Conservation (phyloP, 2,329 filamentous ascomycete genomes). For the Herpotrichia juniperi region DNA sequence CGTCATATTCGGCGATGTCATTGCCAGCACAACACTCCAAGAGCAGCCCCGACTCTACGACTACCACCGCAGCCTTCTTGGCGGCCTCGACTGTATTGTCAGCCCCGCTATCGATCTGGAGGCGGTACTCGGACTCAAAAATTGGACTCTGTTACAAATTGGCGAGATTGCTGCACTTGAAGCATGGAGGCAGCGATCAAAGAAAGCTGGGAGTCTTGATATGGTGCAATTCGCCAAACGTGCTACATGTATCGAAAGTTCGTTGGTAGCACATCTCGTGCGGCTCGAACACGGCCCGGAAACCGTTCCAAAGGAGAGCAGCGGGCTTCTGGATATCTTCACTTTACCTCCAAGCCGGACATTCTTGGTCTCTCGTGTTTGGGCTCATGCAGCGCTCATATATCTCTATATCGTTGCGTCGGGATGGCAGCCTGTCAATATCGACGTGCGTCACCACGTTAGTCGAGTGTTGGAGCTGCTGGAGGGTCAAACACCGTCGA, state of each 20-base stretch:
- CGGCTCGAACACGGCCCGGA: background rate
- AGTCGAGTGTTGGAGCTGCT: conserved; percentile 17
- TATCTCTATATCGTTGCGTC: conserved; percentile 27
- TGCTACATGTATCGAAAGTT: conserved; percentile 47
- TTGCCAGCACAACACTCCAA: conserved; percentile 41
- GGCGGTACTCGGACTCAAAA: conserved; percentile 61
- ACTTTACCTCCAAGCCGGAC: background rate
- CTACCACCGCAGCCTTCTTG: conserved; percentile 30
- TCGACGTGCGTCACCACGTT: conserved; percentile 19
- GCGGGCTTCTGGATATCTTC: conserved; percentile 10
- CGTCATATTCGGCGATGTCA: conserved; percentile 44
- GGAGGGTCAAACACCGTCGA: conserved; percentile 14
- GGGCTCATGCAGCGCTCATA: conserved; percentile 26
- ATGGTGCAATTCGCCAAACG: conserved; percentile 53
- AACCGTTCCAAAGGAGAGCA: background rate
- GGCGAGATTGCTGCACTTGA: conserved; percentile 61
- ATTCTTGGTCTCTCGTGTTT: conserved; percentile 18
- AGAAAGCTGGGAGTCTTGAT: conserved; percentile 52
- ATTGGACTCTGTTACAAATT: conserved; percentile 63
- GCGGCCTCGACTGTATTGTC: conserved; percentile 12
- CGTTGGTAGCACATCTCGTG: conserved; percentile 6
- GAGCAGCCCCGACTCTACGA: conserved; percentile 36
- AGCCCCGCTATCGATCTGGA: conserved; percentile 52
- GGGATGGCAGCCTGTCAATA: conserved; percentile 26
- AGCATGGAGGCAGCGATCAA: conserved; percentile 61